A percentile compares a stretch with the other conserved stretches of the same genome.
phyloP scores from a whole-genome alignment of 176 grass and related monocot species.

The Puya raimondii region DNA sequence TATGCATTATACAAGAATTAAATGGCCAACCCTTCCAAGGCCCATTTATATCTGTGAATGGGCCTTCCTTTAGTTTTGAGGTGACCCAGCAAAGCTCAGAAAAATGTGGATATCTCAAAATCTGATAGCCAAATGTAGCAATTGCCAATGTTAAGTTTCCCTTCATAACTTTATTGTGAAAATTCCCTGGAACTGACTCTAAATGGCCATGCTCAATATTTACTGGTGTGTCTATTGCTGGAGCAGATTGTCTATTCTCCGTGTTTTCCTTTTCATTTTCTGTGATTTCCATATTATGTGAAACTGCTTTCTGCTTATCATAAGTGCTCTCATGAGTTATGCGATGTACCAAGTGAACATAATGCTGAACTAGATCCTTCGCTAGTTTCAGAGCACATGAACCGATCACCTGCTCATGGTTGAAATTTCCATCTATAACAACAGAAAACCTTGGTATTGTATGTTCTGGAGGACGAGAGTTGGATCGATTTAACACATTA shows the following conservation, averaged over 20 bases:
- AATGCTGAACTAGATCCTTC: slow-evolving; percentile 57
- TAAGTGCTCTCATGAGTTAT: slow-evolving; percentile 31
- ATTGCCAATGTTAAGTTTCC: slow-evolving; percentile 50
- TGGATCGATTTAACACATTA: slow-evolving; percentile 37
- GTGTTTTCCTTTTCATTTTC: slow-evolving; percentile 15
- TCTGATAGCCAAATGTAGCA: slow-evolving; percentile 71
- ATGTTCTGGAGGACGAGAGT: slow-evolving; percentile 43
- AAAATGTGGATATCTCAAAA: slow-evolving; percentile 76
- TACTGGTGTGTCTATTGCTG: slow-evolving; percentile 9
- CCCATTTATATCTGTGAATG: slow-evolving; percentile 74
- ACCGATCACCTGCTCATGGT: slow-evolving; percentile 51
- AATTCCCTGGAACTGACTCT: slow-evolving; percentile 28
- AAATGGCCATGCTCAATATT: slow-evolving; percentile 16
- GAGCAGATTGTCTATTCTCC: slow-evolving; percentile 15
- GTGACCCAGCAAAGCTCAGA: slow-evolving; percentile 95
- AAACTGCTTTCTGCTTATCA: slow-evolving; percentile 31
- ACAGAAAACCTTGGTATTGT: slow-evolving; percentile 66
- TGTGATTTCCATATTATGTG: slow-evolving; percentile 29
- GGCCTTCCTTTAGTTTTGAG: slow-evolving; percentile 85
- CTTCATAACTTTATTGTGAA: slow-evolving; percentile 32
- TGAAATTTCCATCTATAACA: slow-evolving; percentile 60
- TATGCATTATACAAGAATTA: slow-evolving; percentile 73
- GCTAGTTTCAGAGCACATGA: slow-evolving; percentile 56
- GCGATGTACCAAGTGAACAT: slow-evolving; percentile 72
- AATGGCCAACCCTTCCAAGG: slow-evolving; percentile 98